A percentile compares a stretch with the other conserved stretches of the same genome.
These are phyloP conservation scores for Dactylellina parvicollis DNA, from an alignment of 2,329 filamentous ascomycete species.

Conservation along the genomic window DNA sequence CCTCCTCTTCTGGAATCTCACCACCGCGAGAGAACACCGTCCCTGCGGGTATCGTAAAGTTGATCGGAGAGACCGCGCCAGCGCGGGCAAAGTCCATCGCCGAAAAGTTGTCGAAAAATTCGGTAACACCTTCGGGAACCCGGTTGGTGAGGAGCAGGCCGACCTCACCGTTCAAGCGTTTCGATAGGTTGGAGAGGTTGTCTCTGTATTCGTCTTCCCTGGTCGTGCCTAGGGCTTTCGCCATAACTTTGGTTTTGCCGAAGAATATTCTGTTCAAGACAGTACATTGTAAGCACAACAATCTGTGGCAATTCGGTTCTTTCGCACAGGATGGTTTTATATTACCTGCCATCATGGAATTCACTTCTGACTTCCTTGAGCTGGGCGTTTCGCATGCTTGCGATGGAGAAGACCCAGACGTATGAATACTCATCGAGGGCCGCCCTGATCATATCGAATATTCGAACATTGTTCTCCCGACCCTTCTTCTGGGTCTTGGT, in stretches of 20 bases:
- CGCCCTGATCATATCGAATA: constrained; percentile 88
- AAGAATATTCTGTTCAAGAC: constrained; percentile 81
- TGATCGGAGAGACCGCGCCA: constrained; percentile 77
- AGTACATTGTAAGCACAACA: constrained; percentile 74
- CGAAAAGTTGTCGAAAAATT: constrained; percentile 77
- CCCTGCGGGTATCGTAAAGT: constrained; percentile 84
- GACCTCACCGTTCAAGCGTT: constrained; percentile 82
- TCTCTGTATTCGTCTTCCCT: constrained; percentile 75
- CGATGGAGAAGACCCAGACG: constrained; percentile 91
- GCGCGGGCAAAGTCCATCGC: constrained; percentile 92
- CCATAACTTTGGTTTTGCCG: constrained; percentile 99
- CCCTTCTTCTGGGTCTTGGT: constrained; percentile 93
- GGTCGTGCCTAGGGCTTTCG: constrained; percentile 84
- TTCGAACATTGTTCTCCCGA: constrained; percentile 85
- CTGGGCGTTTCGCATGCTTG: constrained; percentile 98
- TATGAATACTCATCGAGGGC: constrained; percentile 85
- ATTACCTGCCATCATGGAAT: constrained; percentile 81
- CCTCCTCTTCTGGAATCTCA: constrained; percentile 80
- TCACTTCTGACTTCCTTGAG: constrained; percentile 89
- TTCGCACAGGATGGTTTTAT: constrained; percentile 31
- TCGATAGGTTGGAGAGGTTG: constrained; percentile 67
- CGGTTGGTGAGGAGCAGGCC: constrained; percentile 92
- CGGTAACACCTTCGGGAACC: constrained; percentile 71
- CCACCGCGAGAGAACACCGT: constrained; percentile 80
- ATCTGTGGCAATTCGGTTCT: constrained; percentile 64